Conservation (phyloP, 352 stramenopile genomes). For the Nothophytophthora sp. region DNA sequence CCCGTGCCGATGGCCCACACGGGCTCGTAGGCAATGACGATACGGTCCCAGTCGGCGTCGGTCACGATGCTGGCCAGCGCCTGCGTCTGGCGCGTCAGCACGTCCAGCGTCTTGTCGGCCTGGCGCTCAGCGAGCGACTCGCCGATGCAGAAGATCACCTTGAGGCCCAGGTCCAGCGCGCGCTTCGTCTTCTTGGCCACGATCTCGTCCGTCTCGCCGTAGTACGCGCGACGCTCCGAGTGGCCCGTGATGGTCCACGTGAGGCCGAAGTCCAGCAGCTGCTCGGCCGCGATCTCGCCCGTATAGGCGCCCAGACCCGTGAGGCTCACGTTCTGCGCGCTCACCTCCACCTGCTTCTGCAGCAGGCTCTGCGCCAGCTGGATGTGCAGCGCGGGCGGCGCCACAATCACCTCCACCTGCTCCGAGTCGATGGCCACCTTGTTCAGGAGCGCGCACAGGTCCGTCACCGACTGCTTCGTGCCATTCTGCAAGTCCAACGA, state of each 20-base stretch:
- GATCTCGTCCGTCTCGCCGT: constrained; percentile 91
- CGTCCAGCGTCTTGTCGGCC: constrained; percentile 82
- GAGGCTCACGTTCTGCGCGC: constrained; percentile 81
- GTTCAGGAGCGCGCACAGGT: constrained; percentile 86
- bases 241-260: constrained; percentile 90
- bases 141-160: constrained; percentile 97
- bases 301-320: constrained; percentile 93
- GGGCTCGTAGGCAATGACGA: constrained; percentile 96
- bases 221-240: constrained; percentile 92
- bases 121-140: constrained; percentile 90
- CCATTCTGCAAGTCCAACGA: too few relatives aligned
- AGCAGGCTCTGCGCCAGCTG: constrained; percentile 44
- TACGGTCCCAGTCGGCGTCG: constrained; percentile 57
- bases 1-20: constrained; percentile 97
- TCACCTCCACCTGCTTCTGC: constrained; percentile 71
- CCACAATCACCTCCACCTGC: constrained; percentile 75
- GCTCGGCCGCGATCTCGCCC: constrained; percentile 89
- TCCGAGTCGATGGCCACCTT: constrained; percentile 62
- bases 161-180: constrained; percentile 87
- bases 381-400: constrained; percentile 67
- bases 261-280: constrained; percentile 87
- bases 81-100: constrained; percentile 94
- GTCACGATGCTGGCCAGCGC: constrained; percentile 82
- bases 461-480: constrained; percentile 82
- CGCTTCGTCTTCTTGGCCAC: constrained; percentile 95